phyloP scores from a whole-genome alignment of 1,284 basidiomycete genomes.

The Trametes pubescens region DNA sequence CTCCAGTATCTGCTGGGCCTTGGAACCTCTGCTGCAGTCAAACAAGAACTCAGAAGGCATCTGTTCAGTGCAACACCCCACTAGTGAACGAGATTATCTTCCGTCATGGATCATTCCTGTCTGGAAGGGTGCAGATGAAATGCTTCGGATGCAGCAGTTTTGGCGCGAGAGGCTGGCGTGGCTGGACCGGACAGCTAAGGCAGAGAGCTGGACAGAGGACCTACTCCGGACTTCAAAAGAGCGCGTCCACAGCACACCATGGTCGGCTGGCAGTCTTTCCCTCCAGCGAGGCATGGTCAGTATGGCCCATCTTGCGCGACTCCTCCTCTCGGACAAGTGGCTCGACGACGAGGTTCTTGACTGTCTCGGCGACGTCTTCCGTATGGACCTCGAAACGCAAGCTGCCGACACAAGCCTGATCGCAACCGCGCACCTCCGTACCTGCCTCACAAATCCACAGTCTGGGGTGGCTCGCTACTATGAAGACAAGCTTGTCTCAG shows the following conservation, averaged over 20 bases:
- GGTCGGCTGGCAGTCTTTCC: not conserved
- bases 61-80: conserved; percentile 11
- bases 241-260: not conserved
- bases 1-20: not conserved
- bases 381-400: not conserved
- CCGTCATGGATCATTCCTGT: conserved; percentile 8
- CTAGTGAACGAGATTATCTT: not conserved
- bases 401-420: not conserved
- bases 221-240: not conserved
- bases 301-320: not conserved
- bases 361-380: conserved; percentile 7
- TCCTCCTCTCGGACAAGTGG: conserved; percentile 7
- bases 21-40: not conserved
- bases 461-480: not conserved
- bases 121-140: conserved; percentile 3
- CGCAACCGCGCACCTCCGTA: conserved; percentile 4
- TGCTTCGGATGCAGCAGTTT: not conserved
- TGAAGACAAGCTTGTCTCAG: not conserved
- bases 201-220: not conserved
- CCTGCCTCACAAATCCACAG: not conserved
- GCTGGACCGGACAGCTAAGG: not conserved
- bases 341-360: conserved; percentile 13
- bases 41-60: not conserved
- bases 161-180: conserved; percentile 7
- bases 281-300: conserved; percentile 7